Evolutionary conservation across 2,329 filamentous ascomycete species (phyloP), one percentile per base, ranked within the genome.

Genomic region (Colletotrichum australisinense): DNA sequence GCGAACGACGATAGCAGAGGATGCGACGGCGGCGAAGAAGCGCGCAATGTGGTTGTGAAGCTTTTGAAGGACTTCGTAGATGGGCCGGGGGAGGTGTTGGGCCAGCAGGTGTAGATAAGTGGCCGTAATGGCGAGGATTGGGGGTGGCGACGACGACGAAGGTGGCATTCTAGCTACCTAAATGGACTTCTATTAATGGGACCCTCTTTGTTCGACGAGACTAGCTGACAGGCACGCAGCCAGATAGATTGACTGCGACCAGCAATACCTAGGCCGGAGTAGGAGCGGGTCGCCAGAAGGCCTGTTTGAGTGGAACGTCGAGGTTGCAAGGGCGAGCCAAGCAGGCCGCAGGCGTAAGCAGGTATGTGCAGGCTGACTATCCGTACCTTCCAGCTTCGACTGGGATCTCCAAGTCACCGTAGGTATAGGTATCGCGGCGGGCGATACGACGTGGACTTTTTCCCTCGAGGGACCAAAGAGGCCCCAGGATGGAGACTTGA

Each of bases 91-190:
- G 19, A 74, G 38, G 22, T 74, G 72, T 55, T 72, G 72, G 62
- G 55, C 11, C 19, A 74, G 63, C 30, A 74, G 63, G 22, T 74
- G 72, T 3, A 74, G 35, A 49, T 58, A 74, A 19, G 68, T 74
- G 22, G 63, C 59, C 63, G 68, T 74, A 14, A 74, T 72, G 63
- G 72, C 72, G 42, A 74, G 32, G 22, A 74, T 63, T 59, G 72
- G 72, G 49, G 71, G 67, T 56, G 67, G 67, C 71, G 71, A 56
- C 38, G 60, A 32, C 9, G 60, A 30, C 3, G 49, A 22, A 22
- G 70, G 67, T 16, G 71, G 71, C 71, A 73, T 73, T 22, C 56
- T 46, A 28, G 55, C 53, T 9, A 53, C 53, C 70, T 70, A 52
- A 70, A 70, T 38, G 16, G 12, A 56, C 16, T 53, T 57, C 16